Evolutionary conservation across 495 filamentous ascomycete species (phyloP).

Genomic region (Letharia columbiana): DNA sequence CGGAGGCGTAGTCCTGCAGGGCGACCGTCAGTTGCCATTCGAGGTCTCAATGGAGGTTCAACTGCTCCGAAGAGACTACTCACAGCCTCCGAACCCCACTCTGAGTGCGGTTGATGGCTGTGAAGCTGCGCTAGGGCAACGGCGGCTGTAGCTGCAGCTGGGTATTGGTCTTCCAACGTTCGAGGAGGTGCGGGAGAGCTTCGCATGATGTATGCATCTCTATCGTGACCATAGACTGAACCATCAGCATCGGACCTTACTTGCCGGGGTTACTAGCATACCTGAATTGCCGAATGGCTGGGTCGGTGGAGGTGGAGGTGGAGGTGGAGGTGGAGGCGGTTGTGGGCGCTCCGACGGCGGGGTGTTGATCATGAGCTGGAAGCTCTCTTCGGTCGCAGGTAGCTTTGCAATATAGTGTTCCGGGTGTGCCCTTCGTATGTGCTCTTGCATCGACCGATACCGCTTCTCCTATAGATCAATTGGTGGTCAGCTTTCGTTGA

Average conservation of each 20-base stretch:
- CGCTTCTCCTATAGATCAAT: constrained; percentile 68
- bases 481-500: constrained; percentile 11
- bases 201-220: constrained; percentile 51
- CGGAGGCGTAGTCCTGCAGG: constrained; percentile 60
- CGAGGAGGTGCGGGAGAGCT: constrained; percentile 65
- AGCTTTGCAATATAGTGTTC: constrained; percentile 98
- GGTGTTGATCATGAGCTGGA: constrained; percentile 87
- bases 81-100: constrained; percentile 82
- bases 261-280: constrained; percentile 7
- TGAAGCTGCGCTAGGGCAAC: constrained; percentile 83
- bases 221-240: constrained; percentile 37
- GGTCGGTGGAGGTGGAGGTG: constrained; percentile 19
- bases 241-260: constrained; percentile 27
- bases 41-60: background rate
- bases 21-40: constrained; percentile 1
- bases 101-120: constrained; percentile 66
- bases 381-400: constrained; percentile 97
- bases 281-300: constrained; percentile 27
- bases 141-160: constrained; percentile 66
- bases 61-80: constrained; percentile 26
- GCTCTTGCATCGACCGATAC: constrained; percentile 99
- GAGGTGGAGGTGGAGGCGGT: constrained; percentile 24
- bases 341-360: constrained; percentile 69
- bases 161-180: constrained; percentile 62
- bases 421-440: constrained; percentile 94